Conservation (phyloP, 2,329 filamentous ascomycete species). For the Hypoxylon sp. region DNA sequence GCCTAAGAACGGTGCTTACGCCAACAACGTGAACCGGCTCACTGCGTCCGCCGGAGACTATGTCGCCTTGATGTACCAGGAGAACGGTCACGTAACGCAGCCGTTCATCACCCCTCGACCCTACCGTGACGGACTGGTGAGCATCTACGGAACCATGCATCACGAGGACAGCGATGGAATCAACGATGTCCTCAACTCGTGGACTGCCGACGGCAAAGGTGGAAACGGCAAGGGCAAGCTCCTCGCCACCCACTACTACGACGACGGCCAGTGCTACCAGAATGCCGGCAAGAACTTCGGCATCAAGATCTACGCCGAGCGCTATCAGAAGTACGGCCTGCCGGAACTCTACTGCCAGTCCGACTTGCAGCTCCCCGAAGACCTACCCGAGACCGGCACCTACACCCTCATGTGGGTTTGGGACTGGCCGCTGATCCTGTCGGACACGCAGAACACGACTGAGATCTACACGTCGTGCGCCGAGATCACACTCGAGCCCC, state of each 20-base stretch:
- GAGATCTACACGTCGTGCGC: constrained; percentile 67
- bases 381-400: constrained; percentile 66
- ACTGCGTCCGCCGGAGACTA: constrained; percentile 66
- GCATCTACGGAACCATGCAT: constrained; percentile 74
- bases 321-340: constrained; percentile 65
- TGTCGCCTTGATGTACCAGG: constrained; percentile 72
- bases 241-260: constrained; percentile 80
- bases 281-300: constrained; percentile 43
- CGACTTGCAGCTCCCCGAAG: constrained; percentile 76
- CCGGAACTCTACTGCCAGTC: constrained; percentile 80
- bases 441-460: constrained; percentile 54
- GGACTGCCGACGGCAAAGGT: constrained; percentile 82
- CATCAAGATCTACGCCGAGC: constrained; percentile 61
- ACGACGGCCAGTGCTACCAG: constrained; percentile 92
- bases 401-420: constrained; percentile 96
- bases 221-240: constrained; percentile 81
- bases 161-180: constrained; percentile 53
- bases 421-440: constrained; percentile 79
- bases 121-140: constrained; percentile 73
- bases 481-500: constrained; percentile 45
- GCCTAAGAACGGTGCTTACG: constrained; percentile 63
- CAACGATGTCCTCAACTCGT: constrained; percentile 70
- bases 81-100: constrained; percentile 78
- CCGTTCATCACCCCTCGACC: constrained; percentile 64
- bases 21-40: constrained; percentile 65